Percentiles rank a stretch among this genome's conserved stretches.
phyloP scores from a whole-genome alignment of 192 early-diverging fungal genomes.

The Coemansia sp. region DNA sequence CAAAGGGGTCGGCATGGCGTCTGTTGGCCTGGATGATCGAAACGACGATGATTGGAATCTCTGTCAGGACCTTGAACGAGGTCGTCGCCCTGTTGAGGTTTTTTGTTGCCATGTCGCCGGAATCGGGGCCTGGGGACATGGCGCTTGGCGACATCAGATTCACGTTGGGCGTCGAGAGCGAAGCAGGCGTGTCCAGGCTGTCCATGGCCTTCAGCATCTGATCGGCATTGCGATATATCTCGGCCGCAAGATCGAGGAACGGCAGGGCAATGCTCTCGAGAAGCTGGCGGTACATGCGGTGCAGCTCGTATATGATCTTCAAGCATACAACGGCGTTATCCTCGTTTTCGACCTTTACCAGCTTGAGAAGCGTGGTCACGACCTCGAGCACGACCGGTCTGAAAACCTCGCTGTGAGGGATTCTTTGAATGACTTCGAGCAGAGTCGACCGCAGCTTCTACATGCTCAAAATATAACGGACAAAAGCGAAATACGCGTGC shows the following conservation, averaged over 20 bases:
- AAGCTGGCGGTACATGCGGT: constrained; percentile 76
- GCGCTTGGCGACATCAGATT: constrained; percentile 64
- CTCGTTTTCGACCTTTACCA: constrained; percentile 90
- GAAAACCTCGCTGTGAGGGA: constrained; percentile 86
- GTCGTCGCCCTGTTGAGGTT: constrained; percentile 69
- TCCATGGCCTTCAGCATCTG: constrained; percentile 85
- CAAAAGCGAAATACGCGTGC: no score
- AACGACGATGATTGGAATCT: constrained; percentile 98
- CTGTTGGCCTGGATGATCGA: constrained; percentile 89
- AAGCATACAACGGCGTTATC: constrained; percentile 94
- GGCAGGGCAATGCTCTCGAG: constrained; percentile 86
- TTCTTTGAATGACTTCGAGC: constrained; percentile 88
- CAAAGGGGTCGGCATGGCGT: constrained; percentile 73
- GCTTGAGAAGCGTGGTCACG: constrained; percentile 68
- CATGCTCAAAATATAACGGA: no score
- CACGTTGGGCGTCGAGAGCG: constrained; percentile 52
- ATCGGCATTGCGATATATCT: constrained; percentile 80
- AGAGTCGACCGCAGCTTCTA: constrained; percentile 85
- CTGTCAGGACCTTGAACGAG: constrained; percentile 97
- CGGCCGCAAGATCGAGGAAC: constrained; percentile 87
- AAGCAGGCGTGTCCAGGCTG: constrained; percentile 57
- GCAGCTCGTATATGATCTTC: constrained; percentile 94
- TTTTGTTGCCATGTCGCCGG: constrained; percentile 58
- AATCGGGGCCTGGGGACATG: constrained; percentile 69
- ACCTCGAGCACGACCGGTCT: constrained; percentile 72